Percentiles rank a stretch among this genome's conserved stretches.
phyloP scores from a whole-genome alignment of 2,329 filamentous ascomycete species.

The Sclerotinia borealis region DNA sequence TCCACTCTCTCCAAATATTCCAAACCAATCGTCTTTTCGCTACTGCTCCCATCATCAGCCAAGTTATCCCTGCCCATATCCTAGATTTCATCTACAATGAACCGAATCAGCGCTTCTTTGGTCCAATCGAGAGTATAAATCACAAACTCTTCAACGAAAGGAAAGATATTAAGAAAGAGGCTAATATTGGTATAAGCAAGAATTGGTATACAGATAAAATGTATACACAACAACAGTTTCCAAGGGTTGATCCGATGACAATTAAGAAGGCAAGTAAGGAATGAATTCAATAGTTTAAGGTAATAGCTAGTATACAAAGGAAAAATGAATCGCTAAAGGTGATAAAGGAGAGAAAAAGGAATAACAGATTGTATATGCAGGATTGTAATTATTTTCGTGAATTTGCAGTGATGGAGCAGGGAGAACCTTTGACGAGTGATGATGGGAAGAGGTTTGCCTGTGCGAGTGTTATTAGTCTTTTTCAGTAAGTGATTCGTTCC shows the following conservation, averaged over 20 bases:
- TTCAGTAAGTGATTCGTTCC: conserved; percentile 34
- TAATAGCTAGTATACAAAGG: neutral
- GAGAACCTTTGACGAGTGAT: conserved; percentile 11
- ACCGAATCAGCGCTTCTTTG: conserved; percentile 3
- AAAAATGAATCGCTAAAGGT: conserved; percentile 8
- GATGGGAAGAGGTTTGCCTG: conserved; percentile 26
- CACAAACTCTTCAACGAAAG: neutral
- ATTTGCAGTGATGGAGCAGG: conserved; percentile 10
- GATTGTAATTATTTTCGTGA: conserved; percentile 29
- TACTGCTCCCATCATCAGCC: neutral
- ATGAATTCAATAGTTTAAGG: conserved; percentile 21
- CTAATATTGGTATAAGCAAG: conserved; percentile 15
- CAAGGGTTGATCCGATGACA: conserved; percentile 32
- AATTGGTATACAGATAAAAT: conserved; percentile 33
- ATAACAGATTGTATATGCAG: conserved; percentile 20
- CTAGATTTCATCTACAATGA: conserved; percentile 7
- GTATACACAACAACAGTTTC: conserved; percentile 38
- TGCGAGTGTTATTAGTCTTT: conserved; percentile 40
- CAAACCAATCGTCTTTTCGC: neutral
- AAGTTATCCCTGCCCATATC: conserved; percentile 4
- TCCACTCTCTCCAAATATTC: conserved; percentile 7
- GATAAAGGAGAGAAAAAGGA: conserved; percentile 8
- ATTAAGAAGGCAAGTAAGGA: conserved; percentile 18
- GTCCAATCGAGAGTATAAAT: neutral
- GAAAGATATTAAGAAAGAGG: conserved; percentile 1